Base-by-base conservation (phyloP, 2,329 filamentous ascomycete genomes). In the Penicillium hordei region DNA sequence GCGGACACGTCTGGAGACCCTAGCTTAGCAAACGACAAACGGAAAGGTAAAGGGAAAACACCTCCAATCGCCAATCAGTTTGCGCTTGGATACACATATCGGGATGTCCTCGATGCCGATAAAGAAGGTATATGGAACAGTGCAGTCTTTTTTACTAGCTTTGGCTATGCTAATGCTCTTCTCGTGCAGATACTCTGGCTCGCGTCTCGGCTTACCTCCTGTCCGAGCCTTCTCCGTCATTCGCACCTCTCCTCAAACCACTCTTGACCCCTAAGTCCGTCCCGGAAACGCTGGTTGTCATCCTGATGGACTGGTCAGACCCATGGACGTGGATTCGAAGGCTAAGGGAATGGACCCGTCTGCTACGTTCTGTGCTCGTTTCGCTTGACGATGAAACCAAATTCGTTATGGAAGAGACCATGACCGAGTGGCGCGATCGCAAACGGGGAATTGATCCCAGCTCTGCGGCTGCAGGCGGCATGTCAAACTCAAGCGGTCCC, bases 221-320 rank as follows among this genome's bases (percentile, higher is more conserved):
- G 58, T 89, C 90, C n/a, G 90, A 88, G 65, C 90, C 93, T 3
- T 93, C 90, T 31, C 85, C 87, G 48, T 86, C 91, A 19, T 96
- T 96, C 73, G 87, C 89, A 40, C 88, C 89, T 33, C 86, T 97
- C 55, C 82, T 97, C 60, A 87, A 87, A 65, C 92, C 93, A 25
- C 88, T 96, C 51, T 83, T 97, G 60, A 96, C 89, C 19, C 87
- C 90, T 43, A 85, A 90, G 74, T 88, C 91, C 7, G 89, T 96
- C 70, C 88, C 90, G 31, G 89, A 96, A 73, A 96, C 90, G 46
- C 83, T 96, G 60, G 84, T 97, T 62, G 90, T 96, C 61, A 87
- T 99, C 68, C 80, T 99, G n/a, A 82, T 99, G 43, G 93, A 97
- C 78, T 99, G 94, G 94, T 89, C 90, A 58, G 87, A 94, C 71